Evolutionary conservation across 2,329 filamentous ascomycete genomes (phyloP).

Genomic region (Fusarium bulbicola): DNA sequence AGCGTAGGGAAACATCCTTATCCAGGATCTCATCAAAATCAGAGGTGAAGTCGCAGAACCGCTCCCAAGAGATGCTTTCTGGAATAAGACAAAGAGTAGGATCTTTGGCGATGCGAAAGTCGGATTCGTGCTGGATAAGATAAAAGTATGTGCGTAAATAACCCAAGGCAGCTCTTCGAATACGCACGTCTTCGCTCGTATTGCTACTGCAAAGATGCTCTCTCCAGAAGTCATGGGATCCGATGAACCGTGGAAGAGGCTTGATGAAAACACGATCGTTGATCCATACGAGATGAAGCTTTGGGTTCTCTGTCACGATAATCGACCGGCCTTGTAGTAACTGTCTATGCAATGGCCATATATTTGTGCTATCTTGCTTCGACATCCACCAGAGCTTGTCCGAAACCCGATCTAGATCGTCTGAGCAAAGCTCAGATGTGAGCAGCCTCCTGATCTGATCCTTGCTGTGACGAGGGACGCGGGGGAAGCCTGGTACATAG

Average conservation of each 20-base stretch:
- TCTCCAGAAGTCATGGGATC: neutral
- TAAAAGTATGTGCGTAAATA: neutral
- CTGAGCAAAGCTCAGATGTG: neutral
- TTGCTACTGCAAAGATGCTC: neutral
- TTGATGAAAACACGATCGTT: neutral
- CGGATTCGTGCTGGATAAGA: neutral
- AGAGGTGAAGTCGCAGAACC: neutral
- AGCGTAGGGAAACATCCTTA: neutral
- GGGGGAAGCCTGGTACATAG: neutral
- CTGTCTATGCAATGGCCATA: neutral
- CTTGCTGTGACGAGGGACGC: neutral
- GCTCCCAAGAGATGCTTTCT: neutral
- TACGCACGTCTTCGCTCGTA: neutral
- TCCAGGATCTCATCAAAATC: neutral
- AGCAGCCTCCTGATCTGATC: neutral
- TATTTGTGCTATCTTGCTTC: neutral
- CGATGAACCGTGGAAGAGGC: neutral
- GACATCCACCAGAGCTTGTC: slow-evolving; percentile 10
- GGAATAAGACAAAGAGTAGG: neutral
- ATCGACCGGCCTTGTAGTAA: neutral
- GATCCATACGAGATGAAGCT: neutral
- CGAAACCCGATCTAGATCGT: neutral
- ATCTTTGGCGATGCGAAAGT: slow-evolving; percentile 5
- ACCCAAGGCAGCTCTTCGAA: neutral
- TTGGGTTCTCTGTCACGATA: neutral